Evolutionary conservation across 1,284 basidiomycete genomes (phyloP).

Genomic region (Leccinum pseudoinsigne): DNA sequence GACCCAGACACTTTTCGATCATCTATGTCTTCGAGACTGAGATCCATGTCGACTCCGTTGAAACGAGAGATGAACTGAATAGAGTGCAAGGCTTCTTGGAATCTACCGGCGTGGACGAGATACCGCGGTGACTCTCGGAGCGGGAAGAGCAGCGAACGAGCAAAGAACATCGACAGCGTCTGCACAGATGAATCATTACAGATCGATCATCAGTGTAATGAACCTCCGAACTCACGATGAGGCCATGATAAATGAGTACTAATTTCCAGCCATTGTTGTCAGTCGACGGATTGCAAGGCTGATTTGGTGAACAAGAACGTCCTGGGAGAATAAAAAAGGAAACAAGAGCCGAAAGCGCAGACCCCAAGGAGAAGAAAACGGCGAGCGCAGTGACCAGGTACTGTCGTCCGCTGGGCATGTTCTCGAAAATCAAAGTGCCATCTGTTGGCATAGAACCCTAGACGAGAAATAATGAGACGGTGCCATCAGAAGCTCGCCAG

Average conservation of each 20-base stretch:
- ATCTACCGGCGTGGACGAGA: slow-evolving; percentile 82
- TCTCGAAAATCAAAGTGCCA: slow-evolving; percentile 91
- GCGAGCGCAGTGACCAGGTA: slow-evolving; percentile 89
- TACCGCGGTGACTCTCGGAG: slow-evolving; percentile 93
- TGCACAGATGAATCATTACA: slow-evolving; percentile 32
- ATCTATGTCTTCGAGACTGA: slow-evolving; percentile 52
- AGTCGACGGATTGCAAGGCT: slow-evolving; percentile 59
- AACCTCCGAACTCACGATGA: slow-evolving; percentile 53
- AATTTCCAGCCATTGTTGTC: slow-evolving; percentile 89
- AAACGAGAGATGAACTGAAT: slow-evolving; percentile 82
- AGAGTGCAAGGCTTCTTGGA: slow-evolving; percentile 78
- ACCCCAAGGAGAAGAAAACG: slow-evolving; percentile 92
- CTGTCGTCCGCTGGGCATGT: slow-evolving; percentile 90
- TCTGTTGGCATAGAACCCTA: slow-evolving; percentile 96
- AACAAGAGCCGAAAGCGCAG: slow-evolving; percentile 80
- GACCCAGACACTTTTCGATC: slow-evolving; percentile 19
- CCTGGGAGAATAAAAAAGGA: slow-evolving; percentile 78
- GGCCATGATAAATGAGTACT: slow-evolving; percentile 70
- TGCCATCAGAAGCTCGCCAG: background rate
- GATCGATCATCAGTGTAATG: background rate
- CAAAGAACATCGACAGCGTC: slow-evolving; percentile 86
- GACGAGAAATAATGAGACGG: background rate
- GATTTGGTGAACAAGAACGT: slow-evolving; percentile 61
- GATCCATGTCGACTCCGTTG: slow-evolving; percentile 71
- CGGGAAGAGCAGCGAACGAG: slow-evolving; percentile 86